Conservation (phyloP, 208 protist species). For the Willaertia magna region DNA sequence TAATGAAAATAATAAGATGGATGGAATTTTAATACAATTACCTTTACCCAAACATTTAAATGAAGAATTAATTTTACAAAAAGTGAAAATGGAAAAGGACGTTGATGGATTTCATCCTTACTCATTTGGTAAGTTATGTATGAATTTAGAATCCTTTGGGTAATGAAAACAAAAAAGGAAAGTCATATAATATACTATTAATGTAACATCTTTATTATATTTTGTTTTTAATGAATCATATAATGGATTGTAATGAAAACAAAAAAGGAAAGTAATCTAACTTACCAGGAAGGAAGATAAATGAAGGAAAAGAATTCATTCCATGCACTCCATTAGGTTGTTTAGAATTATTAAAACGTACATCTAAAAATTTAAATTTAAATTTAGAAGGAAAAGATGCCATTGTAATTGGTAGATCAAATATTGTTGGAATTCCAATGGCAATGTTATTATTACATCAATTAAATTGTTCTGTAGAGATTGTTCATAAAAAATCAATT, state of each 20-base stretch:
- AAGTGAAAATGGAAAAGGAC: constrained; percentile 67
- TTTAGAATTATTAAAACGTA: constrained; percentile 75
- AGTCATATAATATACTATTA: too few species aligned
- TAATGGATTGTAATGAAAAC: too few species aligned
- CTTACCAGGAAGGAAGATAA: constrained; percentile 41
- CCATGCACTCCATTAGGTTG: constrained; percentile 90
- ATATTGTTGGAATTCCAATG: constrained; percentile 87
- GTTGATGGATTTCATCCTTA: constrained; percentile 83
- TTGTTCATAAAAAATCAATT: constrained; percentile 71
- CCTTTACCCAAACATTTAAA: constrained; percentile 87
- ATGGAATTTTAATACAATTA: constrained; percentile 90
- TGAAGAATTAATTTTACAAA: constrained; percentile 40
- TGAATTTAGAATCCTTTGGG: too few species aligned
- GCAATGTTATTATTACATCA: constrained; percentile 63
- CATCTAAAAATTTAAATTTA: constrained; percentile 25
- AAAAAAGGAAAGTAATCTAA: too few species aligned
- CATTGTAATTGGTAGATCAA: constrained; percentile 86
- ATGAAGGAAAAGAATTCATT: constrained; percentile 44
- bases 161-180: too few species aligned
- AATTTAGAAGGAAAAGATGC: constrained; percentile 53
- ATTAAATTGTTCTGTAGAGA: constrained; percentile 83
- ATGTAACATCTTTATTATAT: too few species aligned
- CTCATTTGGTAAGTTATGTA: constrained; percentile 76
- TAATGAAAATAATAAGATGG: constrained; percentile 49
- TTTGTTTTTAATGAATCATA: too few species aligned